Evolutionary conservation across 192 early-diverging fungal species (phyloP).

Genomic region (Oehlia diaphana): DNA sequence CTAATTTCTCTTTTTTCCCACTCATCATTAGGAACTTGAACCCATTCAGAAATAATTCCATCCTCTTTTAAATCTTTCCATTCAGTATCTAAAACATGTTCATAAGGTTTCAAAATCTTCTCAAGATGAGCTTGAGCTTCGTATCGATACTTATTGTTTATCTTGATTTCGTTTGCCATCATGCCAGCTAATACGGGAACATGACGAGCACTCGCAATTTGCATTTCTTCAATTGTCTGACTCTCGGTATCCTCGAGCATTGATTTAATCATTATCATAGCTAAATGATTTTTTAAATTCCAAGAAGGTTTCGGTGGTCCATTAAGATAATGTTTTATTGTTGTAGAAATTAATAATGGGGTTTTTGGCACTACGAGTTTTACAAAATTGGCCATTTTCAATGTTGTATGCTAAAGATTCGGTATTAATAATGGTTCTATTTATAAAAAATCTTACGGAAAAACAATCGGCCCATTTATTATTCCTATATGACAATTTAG

Average conservation of each 20-base stretch:
- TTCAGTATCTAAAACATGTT: conserved; percentile 46
- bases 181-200: conserved; percentile 19
- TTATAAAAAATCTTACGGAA: too few species aligned
- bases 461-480: too few species aligned
- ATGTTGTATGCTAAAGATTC: too few species aligned
- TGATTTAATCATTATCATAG: conserved; percentile 36
- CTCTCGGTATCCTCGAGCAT: conserved; percentile 29
- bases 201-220: conserved; percentile 27
- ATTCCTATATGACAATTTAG: too few species aligned
- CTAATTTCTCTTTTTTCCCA: conserved; percentile 34
- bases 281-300: conserved; percentile 38
- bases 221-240: conserved; percentile 40
- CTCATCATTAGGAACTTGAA: conserved; percentile 32
- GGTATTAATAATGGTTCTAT: too few species aligned
- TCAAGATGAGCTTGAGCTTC: conserved; percentile 37
- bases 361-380: background rate
- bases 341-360: conserved; percentile 34
- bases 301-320: conserved; percentile 52
- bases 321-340: conserved; percentile 30
- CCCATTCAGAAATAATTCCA: conserved; percentile 45
- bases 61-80: conserved; percentile 41
- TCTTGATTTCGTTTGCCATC: too few species aligned
- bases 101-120: conserved; percentile 32
- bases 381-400: too few species aligned
- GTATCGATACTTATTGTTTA: background rate